These are phyloP conservation scores for Fusarium annulatum DNA, from an alignment of 2,329 filamentous ascomycete genomes.

Conservation along the genomic window DNA sequence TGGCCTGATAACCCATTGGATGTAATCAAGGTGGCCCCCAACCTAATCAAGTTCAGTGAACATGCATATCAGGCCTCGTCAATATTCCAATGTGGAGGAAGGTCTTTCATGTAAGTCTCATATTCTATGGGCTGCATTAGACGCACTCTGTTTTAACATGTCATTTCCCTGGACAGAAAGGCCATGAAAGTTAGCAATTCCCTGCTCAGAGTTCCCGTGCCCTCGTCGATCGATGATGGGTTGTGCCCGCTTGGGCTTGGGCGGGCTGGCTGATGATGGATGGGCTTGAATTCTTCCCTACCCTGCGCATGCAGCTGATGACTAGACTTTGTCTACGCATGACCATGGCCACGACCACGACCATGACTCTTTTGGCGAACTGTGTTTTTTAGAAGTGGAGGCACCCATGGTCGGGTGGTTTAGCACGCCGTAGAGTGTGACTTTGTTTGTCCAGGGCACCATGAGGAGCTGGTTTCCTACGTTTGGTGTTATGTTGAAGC, in stretches of 20 bases:
- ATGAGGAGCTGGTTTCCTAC: conserved; percentile 7
- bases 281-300: conserved; percentile 14
- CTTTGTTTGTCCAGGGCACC: conserved; percentile 8
- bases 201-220: not conserved
- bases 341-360: conserved; percentile 21
- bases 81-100: conserved; percentile 4
- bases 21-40: not conserved
- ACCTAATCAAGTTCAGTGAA: conserved; percentile 3
- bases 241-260: conserved; percentile 28
- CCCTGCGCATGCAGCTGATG: conserved; percentile 22
- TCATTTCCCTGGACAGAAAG: not conserved
- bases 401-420: conserved; percentile 13
- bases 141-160: conserved; percentile 5
- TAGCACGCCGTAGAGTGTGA: not conserved
- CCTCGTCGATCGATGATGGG: conserved; percentile 31
- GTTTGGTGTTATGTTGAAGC: not conserved
- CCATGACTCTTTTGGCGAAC: conserved; percentile 20
- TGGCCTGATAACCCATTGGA: not conserved
- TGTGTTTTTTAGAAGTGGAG: conserved; percentile 25
- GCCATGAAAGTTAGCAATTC: conserved; percentile 2
- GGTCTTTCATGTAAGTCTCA: conserved; percentile 4
- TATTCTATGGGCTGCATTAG: conserved; percentile 22
- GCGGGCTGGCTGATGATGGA: conserved; percentile 20
- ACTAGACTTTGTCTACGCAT: conserved; percentile 34
- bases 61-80: not conserved